Base-by-base conservation (phyloP, 202 grass and related monocot species). In the Saccharum hybrid region DNA sequence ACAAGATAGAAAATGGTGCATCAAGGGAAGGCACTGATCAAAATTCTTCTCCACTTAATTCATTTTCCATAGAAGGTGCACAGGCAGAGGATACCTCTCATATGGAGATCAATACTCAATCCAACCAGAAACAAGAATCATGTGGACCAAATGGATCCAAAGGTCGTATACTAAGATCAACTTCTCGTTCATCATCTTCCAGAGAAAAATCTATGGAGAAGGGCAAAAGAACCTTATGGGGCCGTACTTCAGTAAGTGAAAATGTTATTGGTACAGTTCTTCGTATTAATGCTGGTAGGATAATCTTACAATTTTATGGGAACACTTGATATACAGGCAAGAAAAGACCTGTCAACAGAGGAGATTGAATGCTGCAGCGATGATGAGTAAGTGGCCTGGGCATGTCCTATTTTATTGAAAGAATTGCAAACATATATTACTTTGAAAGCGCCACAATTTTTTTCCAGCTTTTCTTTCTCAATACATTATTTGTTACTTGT, bases 191-290 rank as follows among this genome's bases (percentile, higher is more conserved):
- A 82, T 71, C 86, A 79, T 81, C 86, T 72, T 86, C 78, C 3
- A 86, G 76, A 85, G 76, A 71, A 84, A 87, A 94, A 57, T 76
- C 85, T 70, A 72, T 81, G 79, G 87, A 88, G 48, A 93, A 71
- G 86, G 76, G 82, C 40, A 92, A 94, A 81, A 74, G 37, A 72
- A 90, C 96, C 23, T 84, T 92, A 81, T 99, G 87, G 91, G 93
- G 93, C 31, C 96, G 96, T 81, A 92, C 96, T 54, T 96, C 96
- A 74, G 96, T 99, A 90, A 89, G 96, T 88, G 68, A 65, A 84
- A 69, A 39, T 81, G 43, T 30, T 56, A 65, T 68, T 42, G 68
- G 51, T 60, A 57, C 74, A 42, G 41, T 74, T 67, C 70, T 74
- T 67, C 74, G 52, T 75, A 81, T 82, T 66, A 79, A 71, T 80